Evolutionary conservation across 176 grass and related monocot species (phyloP).

Genomic region (Bonia amplexicaulis): DNA sequence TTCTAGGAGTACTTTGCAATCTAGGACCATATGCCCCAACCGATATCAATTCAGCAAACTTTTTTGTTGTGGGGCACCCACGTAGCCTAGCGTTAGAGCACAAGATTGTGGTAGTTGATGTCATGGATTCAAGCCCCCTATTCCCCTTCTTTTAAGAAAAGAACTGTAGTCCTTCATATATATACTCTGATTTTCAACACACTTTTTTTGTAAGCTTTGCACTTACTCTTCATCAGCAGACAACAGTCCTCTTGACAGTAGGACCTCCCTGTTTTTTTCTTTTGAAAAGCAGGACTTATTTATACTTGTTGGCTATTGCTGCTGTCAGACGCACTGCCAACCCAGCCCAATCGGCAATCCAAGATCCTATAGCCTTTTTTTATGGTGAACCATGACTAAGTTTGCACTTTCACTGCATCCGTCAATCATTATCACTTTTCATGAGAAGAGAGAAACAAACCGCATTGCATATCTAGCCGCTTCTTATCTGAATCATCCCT

Average conservation of each 20-base stretch:
- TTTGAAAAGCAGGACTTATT: neutral
- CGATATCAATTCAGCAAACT: no score
- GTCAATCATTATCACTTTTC: neutral
- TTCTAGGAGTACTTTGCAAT: neutral
- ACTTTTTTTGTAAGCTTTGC: neutral
- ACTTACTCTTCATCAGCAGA: neutral
- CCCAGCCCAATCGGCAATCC: neutral
- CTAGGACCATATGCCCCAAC: no score
- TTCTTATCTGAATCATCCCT: neutral
- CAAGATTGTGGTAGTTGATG: neutral
- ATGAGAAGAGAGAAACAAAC: neutral
- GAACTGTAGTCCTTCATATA: neutral
- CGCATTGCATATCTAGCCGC: neutral
- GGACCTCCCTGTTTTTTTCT: neutral
- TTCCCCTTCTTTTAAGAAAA: neutral
- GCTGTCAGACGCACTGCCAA: neutral
- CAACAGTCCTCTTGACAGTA: neutral
- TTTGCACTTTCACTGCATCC: neutral
- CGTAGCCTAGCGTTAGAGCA: neutral
- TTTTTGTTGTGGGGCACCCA: neutral
- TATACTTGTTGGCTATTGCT: neutral
- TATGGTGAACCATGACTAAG: constrained; percentile 8
- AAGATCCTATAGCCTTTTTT: neutral
- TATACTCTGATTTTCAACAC: neutral
- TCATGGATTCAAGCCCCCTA: neutral